Percentiles rank a stretch among this genome's conserved stretches.
phyloP scores from a whole-genome alignment of 192 early-diverging fungal species.

The Podila horticola region DNA sequence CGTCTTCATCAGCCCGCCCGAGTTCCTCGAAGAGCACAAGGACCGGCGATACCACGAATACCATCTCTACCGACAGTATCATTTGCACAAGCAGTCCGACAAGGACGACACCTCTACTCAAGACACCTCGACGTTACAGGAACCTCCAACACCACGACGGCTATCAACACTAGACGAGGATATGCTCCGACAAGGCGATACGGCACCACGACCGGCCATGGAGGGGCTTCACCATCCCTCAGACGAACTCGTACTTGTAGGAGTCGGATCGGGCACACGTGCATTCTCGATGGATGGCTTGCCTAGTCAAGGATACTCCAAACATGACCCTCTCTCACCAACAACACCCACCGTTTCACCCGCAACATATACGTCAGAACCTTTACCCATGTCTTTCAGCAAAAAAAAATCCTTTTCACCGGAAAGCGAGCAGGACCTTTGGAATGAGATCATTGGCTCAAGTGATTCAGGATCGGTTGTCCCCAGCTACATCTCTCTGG shows the following conservation, averaged over 20 bases:
- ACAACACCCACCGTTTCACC: background rate
- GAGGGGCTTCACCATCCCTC: conserved; percentile 21
- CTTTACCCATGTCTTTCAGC: no score
- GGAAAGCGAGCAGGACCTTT: conserved; percentile 11
- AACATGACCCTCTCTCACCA: conserved; percentile 4
- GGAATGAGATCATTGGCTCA: conserved; percentile 12
- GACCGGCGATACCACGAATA: conserved; percentile 46
- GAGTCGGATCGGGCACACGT: conserved; percentile 20
- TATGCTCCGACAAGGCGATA: background rate
- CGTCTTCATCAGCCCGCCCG: conserved; percentile 49
- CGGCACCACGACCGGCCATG: background rate
- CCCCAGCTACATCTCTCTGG: conserved; percentile 25
- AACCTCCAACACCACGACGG: background rate
- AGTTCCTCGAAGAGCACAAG: conserved; percentile 50
- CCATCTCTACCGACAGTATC: conserved; percentile 47
- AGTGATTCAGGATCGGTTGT: conserved; percentile 3
- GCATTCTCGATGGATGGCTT: conserved; percentile 17
- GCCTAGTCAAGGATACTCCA: conserved; percentile 1
- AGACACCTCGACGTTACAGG: background rate
- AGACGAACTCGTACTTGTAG: conserved; percentile 36
- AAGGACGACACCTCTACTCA: background rate
- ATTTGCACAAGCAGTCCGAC: conserved; percentile 41
- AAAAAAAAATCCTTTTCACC: background rate
- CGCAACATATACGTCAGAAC: background rate
- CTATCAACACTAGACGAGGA: background rate